Percentiles rank a stretch among this genome's conserved stretches.
Conservation (phyloP, 1,139 yeast species). For the Kodamaea suecica region DNA sequence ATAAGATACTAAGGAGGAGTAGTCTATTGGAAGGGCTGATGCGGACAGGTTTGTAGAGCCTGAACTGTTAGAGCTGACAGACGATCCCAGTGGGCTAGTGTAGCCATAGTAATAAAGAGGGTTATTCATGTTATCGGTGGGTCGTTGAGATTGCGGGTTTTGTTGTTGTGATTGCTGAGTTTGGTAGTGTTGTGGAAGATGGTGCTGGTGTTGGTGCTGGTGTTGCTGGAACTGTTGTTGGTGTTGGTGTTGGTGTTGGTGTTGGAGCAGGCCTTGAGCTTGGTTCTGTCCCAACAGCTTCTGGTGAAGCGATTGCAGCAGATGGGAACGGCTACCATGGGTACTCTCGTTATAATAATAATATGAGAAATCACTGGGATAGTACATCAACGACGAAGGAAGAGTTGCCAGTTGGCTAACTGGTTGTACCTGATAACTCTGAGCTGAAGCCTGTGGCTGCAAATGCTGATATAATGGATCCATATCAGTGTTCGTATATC, state of each 20-base stretch:
- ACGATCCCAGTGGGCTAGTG: not conserved
- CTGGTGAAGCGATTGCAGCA: too few species aligned
- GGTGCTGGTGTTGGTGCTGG: too few species aligned
- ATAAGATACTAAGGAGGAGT: constrained; percentile 35
- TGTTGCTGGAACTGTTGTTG: too few species aligned
- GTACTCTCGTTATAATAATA: not conserved
- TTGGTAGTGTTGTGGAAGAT: not conserved
- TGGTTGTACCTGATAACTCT: not conserved
- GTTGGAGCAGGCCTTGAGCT: too few species aligned
- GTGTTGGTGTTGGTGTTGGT: too few species aligned
- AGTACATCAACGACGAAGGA: constrained; percentile 7
- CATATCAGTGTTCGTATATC: too few species aligned
- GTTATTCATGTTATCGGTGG: too few species aligned
- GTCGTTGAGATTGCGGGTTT: too few species aligned
- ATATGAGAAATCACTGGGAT: constrained; percentile 10
- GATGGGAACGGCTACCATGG: not conserved
- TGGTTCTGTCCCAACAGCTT: too few species aligned
- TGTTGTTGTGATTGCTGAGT: not conserved
- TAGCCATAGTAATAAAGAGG: not conserved
- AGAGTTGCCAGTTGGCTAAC: not conserved
- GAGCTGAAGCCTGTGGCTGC: too few species aligned
- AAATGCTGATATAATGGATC: too few species aligned
- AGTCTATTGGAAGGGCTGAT: constrained; percentile 26
- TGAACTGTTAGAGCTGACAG: constrained; percentile 1
- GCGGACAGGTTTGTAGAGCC: too few species aligned